A percentile compares a stretch with the other conserved stretches of the same genome.
Evolutionary conservation across 2,329 filamentous ascomycete species (phyloP).

Genomic region (Neopestalotiopsis rosae): DNA sequence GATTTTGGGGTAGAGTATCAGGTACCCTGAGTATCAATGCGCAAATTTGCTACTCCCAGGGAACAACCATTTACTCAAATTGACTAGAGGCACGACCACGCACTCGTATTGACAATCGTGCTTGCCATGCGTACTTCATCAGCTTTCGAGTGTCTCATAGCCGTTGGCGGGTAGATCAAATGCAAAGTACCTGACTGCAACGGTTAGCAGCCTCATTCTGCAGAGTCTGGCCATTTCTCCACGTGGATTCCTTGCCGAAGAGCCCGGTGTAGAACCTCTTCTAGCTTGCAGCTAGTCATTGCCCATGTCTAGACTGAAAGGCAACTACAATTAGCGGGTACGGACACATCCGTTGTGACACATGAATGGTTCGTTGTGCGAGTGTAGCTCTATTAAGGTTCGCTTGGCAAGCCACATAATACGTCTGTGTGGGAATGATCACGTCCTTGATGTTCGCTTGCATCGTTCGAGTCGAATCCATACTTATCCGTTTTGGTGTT

Average conservation of each 20-base stretch:
- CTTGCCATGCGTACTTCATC: no score
- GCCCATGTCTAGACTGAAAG: slow-evolving; percentile 1
- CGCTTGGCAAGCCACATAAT: slow-evolving; percentile 14
- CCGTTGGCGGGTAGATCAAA: not conserved
- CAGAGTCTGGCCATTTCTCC: not conserved
- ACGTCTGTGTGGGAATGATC: not conserved
- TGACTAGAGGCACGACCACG: not conserved
- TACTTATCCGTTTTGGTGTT: not conserved
- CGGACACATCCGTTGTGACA: not conserved
- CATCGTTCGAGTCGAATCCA: not conserved
- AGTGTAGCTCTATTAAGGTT: slow-evolving; percentile 2
- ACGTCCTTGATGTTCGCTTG: not conserved
- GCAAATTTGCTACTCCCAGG: not conserved
- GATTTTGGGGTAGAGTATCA: not conserved
- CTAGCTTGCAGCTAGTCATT: not conserved
- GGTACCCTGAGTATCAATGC: not conserved
- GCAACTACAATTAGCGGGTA: not conserved
- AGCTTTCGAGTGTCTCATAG: no score
- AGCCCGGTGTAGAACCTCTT: not conserved
- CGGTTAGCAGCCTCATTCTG: not conserved
- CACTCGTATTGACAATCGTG: not conserved
- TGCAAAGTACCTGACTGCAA: not conserved
- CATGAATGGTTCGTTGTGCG: not conserved
- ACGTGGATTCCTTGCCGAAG: not conserved
- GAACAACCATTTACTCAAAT: no score